A percentile compares a stretch with the other conserved stretches of the same genome.
Conservation (phyloP, 345 rosid genomes). For the Eucalyptus marginata region DNA sequence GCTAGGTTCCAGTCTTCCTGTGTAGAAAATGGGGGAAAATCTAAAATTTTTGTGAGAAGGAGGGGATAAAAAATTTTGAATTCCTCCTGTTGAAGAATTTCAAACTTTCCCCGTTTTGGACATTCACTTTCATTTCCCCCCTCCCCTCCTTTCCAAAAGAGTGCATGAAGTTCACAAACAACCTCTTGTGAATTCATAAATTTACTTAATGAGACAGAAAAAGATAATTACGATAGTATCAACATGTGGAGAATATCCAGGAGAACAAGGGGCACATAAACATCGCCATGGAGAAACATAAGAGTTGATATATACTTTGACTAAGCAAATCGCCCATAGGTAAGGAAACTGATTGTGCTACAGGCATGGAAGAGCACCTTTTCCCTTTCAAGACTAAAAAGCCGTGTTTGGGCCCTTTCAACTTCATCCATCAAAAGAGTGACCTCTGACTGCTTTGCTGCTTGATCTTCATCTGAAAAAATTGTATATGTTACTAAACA, state of each 20-base stretch:
- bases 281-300: neutral
- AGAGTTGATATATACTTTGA: neutral
- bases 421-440: slow-evolving; percentile 97
- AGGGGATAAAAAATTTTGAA: neutral
- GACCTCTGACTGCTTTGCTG: slow-evolving; percentile 92
- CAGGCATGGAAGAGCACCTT: slow-evolving; percentile 35
- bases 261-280: neutral
- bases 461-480: slow-evolving; percentile 80
- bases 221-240: neutral
- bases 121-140: neutral
- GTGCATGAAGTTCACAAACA: neutral
- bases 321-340: neutral
- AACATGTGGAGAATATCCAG: neutral
- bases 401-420: slow-evolving; percentile 95
- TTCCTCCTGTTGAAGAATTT: neutral
- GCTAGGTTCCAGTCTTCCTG: neutral
- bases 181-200: neutral
- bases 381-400: slow-evolving; percentile 92
- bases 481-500: neutral
- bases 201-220: neutral
- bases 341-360: neutral
- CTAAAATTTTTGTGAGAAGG: neutral
- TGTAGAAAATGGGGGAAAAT: neutral
- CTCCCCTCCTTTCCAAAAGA: neutral
- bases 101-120: neutral